These are phyloP conservation scores for Cinnamomum micranthum DNA, from an alignment of 164 flowering plant genomes.

Conservation along the genomic window DNA sequence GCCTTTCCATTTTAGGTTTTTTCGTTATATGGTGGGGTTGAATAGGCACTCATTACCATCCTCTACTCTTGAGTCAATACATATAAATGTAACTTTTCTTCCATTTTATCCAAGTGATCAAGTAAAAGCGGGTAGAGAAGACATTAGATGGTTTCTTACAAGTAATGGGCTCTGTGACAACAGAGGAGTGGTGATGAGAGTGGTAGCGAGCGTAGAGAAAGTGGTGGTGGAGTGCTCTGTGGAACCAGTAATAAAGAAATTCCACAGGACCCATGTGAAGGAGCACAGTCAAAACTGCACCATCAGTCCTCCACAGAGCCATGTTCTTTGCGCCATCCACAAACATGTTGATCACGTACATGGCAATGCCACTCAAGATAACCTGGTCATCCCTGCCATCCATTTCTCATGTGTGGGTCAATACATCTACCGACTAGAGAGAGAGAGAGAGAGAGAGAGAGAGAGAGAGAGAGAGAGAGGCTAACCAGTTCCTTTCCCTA, in stretches of 20 bases:
- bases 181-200: conserved; percentile 50
- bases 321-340: conserved; percentile 9
- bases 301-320: conserved; percentile 39
- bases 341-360: neutral
- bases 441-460: no score
- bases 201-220: conserved; percentile 48
- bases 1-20: no score
- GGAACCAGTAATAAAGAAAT: conserved; percentile 48
- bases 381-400: neutral
- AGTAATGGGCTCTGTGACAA: conserved; percentile 46
- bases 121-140: neutral
- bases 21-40: neutral
- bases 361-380: neutral
- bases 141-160: conserved; percentile 16
- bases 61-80: neutral
- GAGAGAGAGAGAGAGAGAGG: neutral
- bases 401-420: neutral
- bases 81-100: neutral
- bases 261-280: conserved; percentile 46
- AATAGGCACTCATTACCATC: neutral
- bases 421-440: neutral
- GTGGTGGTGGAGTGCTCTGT: conserved; percentile 53
- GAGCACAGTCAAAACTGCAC: conserved; percentile 20
- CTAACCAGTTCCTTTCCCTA: conserved; percentile 2
- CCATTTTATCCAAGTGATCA: neutral